Base-by-base conservation (phyloP, 2,329 filamentous ascomycete genomes). In the Fusarium miscanthi region DNA sequence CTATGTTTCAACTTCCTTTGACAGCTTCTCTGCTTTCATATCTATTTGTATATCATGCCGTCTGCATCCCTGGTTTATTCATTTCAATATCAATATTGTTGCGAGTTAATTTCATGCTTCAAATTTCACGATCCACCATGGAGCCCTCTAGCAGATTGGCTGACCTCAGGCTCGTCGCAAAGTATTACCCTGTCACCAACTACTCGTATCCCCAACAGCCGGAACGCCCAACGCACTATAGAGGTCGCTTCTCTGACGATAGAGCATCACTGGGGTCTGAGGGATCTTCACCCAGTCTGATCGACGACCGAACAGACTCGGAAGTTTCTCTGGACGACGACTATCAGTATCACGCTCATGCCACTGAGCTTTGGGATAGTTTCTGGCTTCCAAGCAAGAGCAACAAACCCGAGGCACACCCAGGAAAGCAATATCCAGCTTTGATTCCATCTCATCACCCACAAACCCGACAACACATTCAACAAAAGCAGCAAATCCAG, bases 311-410 rank as follows among this genome's bases (percentile, higher is more conserved):
- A 9, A 81, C 81, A 11, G 86, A 87, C 72, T 88, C 86, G 8
- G 87, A 88, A 57, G 76, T 80, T 23, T 88, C 87, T 10, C 72
- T 80, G 37, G 87, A 89, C 25, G 87, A 87, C 45, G 86, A 88
- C 71, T 83, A 84, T 62, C 83, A 86, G 66, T 85, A 87, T 68
- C 83, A 85, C 61, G 76, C 82, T 25, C 82, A 85, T 37, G 81
- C 82, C 9, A 77, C 82, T 31, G 83, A 86, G 72, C 76, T 87
- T 5, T 89, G 87, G 86, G 85, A 88, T 73, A 85, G 80, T 59
- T 89, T 87, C 74, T 87, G 85, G 86, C 74, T 75, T 42, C 74
- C 60, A 13, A 67, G 37, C 52, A 74, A 70, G 48, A 65, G 69
- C 21, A 62, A 71, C 17, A 42, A 53, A 3, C 23, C 45, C 43